Evolutionary conservation across 768 basidiomycete species (phyloP), one percentile per base, ranked within the genome.

Genomic region (Leucocoprinus leucothites): DNA sequence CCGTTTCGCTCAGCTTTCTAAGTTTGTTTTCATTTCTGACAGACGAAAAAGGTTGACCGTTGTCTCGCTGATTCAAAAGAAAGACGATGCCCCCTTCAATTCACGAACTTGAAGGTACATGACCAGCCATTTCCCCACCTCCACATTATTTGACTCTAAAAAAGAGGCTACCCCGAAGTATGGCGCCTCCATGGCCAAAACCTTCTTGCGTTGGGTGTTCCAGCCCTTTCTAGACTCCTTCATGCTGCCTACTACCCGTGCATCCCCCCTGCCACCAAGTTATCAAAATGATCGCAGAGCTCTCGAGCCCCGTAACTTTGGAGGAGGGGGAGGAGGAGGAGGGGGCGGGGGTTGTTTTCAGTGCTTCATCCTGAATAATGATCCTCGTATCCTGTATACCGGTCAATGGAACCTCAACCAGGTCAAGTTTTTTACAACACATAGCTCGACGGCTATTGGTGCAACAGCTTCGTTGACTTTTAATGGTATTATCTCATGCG

Each of bases 331-430:
- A 7, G 7, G 9, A 14, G 54, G 41, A 9, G 38, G 38, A 9
- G 6, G 3, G 14, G 16, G 38, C 42, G 7, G 9, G 21, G 54
- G 41, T 36, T 65, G 64, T 42, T 48, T 48, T 13, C 22, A 28
- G 7, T 70, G 68, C 44, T 18, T 64, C 21, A 53, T 72, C 2
- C 63, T 56, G 25, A 70, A 76, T 53, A 75, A 75, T 57, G 69
- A 74, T 55, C 66, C 74, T 5, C 58, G 69, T 48, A 60, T 76
- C 3, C 43, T 57, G 3, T 76, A 76, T 53, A 63, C 60, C 4
- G 71, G 75, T 2, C 57, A 62, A 4, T 78, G 75, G 77, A 62
- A 61, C 16, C 57, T 76, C 16, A 66, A 60, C 31, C 63, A 64
- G 35, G 57, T 57, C 2, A 56, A 65, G 3, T 57, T 57, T 13